Conservation (phyloP, 768 basidiomycete genomes). For the Lentinula raphanica region DNA sequence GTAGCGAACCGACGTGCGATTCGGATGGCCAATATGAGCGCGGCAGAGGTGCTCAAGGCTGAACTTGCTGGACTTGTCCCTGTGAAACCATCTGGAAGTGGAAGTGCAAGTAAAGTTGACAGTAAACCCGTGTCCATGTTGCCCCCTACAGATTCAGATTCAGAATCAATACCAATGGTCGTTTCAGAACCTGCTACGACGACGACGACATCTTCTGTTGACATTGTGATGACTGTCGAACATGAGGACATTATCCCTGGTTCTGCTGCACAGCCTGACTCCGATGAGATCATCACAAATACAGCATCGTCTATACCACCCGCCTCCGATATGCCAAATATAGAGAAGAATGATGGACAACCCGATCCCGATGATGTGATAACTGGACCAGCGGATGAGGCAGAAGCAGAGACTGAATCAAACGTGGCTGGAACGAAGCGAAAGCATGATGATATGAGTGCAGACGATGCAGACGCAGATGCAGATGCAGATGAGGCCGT, state of each 20-base stretch:
- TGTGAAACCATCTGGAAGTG: constrained; percentile 19
- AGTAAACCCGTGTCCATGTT: no score
- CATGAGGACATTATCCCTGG: constrained; percentile 33
- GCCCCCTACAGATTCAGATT: constrained; percentile 33
- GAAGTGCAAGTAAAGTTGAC: constrained; percentile 25
- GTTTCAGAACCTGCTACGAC: constrained; percentile 17
- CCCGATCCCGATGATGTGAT: neutral
- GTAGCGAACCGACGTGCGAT: constrained; percentile 87
- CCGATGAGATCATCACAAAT: neutral
- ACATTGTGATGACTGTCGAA: constrained; percentile 6
- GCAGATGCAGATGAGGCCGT: constrained; percentile 23
- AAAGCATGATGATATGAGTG: constrained; percentile 43
- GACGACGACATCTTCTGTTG: constrained; percentile 6
- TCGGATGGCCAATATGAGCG: constrained; percentile 94
- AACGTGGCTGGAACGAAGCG: constrained; percentile 35
- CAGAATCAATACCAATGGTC: constrained; percentile 27
- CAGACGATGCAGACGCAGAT: no score
- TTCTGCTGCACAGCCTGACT: constrained; percentile 16
- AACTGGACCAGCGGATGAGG: constrained; percentile 15
- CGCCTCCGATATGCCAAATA: constrained; percentile 4
- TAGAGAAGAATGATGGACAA: constrained; percentile 11
- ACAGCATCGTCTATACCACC: neutral
- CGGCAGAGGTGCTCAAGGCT: constrained; percentile 89
- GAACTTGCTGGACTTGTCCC: constrained; percentile 58
- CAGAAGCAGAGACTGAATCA: constrained; percentile 15